A percentile compares a stretch with the other conserved stretches of the same genome.
Evolutionary conservation across 106 monocot species (phyloP).

Genomic region (Apostasia shenzhenica): DNA sequence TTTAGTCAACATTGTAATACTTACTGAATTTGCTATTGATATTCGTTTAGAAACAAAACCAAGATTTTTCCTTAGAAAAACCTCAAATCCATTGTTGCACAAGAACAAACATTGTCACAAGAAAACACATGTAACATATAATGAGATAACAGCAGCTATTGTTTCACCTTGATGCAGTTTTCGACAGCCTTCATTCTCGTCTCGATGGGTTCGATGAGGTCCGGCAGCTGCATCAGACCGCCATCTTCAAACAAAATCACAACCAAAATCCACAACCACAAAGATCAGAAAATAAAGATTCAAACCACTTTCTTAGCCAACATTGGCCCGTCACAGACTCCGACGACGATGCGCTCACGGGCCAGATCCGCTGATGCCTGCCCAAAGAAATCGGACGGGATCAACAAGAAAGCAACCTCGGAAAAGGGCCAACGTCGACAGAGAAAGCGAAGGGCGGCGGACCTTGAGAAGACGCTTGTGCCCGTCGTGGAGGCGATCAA

Average conservation of each 20-base stretch:
- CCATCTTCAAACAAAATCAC: neutral
- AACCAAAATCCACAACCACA: neutral
- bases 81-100: too few species aligned
- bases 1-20: too few species aligned
- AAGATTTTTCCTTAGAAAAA: too few species aligned
- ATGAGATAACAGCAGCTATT: too few species aligned
- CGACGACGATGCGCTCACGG: slow-evolving; percentile 59
- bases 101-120: too few species aligned
- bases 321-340: slow-evolving; percentile 54
- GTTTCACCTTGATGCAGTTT: slow-evolving; percentile 62
- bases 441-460: neutral
- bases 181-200: slow-evolving; percentile 58
- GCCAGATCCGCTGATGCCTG: slow-evolving; percentile 60
- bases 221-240: slow-evolving; percentile 24
- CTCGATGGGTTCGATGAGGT: slow-evolving; percentile 54
- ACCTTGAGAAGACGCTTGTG: slow-evolving; percentile 38
- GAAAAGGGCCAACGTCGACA: too few species aligned
- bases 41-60: too few species aligned
- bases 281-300: neutral
- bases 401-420: neutral
- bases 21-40: too few species aligned
- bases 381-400: neutral
- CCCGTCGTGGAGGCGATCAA: slow-evolving; percentile 48
- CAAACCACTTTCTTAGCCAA: slow-evolving; percentile 47
- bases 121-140: too few species aligned